These are phyloP conservation scores for Phytophthora pluvialis DNA, from an alignment of 352 stramenopile genomes.

Conservation along the genomic window DNA sequence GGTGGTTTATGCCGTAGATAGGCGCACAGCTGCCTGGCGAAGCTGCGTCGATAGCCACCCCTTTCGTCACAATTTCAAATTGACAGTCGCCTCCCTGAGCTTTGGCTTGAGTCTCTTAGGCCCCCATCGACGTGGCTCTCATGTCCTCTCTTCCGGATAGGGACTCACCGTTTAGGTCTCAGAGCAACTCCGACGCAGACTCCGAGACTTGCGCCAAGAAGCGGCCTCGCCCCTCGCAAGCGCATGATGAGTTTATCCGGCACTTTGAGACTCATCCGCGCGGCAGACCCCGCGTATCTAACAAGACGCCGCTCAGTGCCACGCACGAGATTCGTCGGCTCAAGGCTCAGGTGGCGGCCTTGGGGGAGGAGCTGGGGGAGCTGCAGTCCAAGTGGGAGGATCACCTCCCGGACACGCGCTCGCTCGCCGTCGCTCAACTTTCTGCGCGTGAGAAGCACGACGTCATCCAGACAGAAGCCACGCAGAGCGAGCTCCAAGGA, in stretches of 20 bases:
- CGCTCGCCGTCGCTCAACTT: constrained; percentile 35
- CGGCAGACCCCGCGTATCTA: constrained; percentile 14
- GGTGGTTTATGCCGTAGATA: constrained; percentile 23
- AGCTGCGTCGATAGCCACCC: constrained; percentile 27
- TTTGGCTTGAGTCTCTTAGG: no score
- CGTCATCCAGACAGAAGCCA: constrained; percentile 33
- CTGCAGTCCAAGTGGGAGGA: constrained; percentile 28
- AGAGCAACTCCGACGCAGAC: constrained; percentile 6
- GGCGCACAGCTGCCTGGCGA: constrained; percentile 27
- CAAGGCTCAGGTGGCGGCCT: constrained; percentile 25
- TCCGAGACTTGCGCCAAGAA: constrained; percentile 22
- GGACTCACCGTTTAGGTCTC: background rate
- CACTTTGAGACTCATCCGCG: constrained; percentile 3
- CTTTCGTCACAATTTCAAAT: constrained; percentile 34
- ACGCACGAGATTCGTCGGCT: constrained; percentile 35
- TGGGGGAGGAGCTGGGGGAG: constrained; percentile 30
- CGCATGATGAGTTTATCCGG: constrained; percentile 22
- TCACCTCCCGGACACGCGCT: constrained; percentile 19
- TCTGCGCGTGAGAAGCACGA: constrained; percentile 42
- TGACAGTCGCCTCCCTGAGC: constrained; percentile 1
- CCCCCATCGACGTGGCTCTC: background rate
- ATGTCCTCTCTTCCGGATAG: constrained; percentile 3
- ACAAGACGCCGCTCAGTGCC: constrained; percentile 16
- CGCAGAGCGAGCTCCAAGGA: constrained; percentile 38
- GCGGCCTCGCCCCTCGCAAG: constrained; percentile 4